Base-by-base conservation (phyloP, 164 flowering plant genomes). In the Vitis labrusca region DNA sequence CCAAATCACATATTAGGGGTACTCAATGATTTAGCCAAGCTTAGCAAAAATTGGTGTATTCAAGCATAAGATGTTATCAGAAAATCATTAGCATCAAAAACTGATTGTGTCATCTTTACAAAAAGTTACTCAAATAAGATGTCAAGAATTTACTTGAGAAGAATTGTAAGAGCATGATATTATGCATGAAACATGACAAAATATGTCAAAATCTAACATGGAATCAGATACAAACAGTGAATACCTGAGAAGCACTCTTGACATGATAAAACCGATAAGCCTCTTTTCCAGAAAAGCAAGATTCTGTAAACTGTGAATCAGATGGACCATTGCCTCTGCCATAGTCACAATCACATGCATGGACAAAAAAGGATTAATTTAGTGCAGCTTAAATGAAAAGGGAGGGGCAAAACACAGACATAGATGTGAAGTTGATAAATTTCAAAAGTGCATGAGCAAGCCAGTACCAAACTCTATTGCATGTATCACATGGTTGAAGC, bases 211-310 rank as follows among this genome's bases (percentile, higher is more conserved):
- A 48, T 64, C 49, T 23, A 37, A 77, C 80, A 80, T 74, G 79
- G 29, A 68, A 51, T 4, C 8, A 37, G 27, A 11, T 19, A 66
- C 8, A 58, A 8, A 60, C 29, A 23, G 66, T 29, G 15, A 53
- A 47, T 77, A 88, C 89, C 91, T 84, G 83, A 69, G 92, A 83
- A 69, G 86, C 84, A 81, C 75, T 83, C 78, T 78, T 89, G 11
- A 91, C 49, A 74, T 91, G 97, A 75, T 90, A 91, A 73, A 84
- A 93, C 23, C 75, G 80, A 68, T 80, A 73, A 44, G 75, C 70
- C 61, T 68, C 83, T 51, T 73, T 77, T 62, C 77, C 81, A 16
- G 70, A 64, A 66, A 76, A 73, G 47, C 75, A 75, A 67, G 77
- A 63, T 56, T 70, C 76, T 14, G 65, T 51, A 10, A 79, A 74